Percentiles rank a stretch among this genome's conserved stretches.
Evolutionary conservation across 768 basidiomycete species (phyloP).

Genomic region (Lepiota venenata): DNA sequence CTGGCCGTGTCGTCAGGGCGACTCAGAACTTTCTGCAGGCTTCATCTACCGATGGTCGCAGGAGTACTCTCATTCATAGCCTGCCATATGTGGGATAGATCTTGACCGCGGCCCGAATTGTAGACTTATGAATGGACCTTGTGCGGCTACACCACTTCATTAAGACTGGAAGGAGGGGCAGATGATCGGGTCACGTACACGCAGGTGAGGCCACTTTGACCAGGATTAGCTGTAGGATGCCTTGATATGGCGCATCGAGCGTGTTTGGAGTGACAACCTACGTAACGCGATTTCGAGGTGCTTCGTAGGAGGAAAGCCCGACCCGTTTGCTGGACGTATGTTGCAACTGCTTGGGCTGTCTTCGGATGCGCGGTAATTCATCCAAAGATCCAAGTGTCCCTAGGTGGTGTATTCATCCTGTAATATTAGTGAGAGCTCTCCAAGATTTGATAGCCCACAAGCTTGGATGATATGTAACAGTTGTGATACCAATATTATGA

Average conservation of each 20-base stretch:
- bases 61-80: neutral
- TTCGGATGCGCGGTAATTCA: too few relatives aligned
- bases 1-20: neutral
- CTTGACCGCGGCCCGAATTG: conserved; percentile 3
- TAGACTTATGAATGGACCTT: conserved; percentile 1
- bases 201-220: conserved; percentile 1
- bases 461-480: too few relatives aligned
- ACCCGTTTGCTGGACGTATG: too few relatives aligned
- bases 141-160: conserved; percentile 8
- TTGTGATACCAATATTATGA: too few relatives aligned
- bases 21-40: conserved; percentile 5
- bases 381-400: too few relatives aligned
- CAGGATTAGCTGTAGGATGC: conserved; percentile 3
- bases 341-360: too few relatives aligned
- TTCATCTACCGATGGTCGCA: conserved; percentile 9
- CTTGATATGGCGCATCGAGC: conserved; percentile 6
- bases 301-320: neutral
- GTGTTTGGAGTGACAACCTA: neutral
- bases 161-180: neutral
- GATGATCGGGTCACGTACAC: neutral
- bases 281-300: neutral
- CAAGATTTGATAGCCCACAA: too few relatives aligned
- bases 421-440: too few relatives aligned
- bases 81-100: neutral
- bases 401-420: too few relatives aligned